A percentile compares a stretch with the other conserved stretches of the same genome.
These are phyloP conservation scores for Aspergillus viridinutans DNA, from an alignment of 2,329 filamentous ascomycete species.

Conservation along the genomic window DNA sequence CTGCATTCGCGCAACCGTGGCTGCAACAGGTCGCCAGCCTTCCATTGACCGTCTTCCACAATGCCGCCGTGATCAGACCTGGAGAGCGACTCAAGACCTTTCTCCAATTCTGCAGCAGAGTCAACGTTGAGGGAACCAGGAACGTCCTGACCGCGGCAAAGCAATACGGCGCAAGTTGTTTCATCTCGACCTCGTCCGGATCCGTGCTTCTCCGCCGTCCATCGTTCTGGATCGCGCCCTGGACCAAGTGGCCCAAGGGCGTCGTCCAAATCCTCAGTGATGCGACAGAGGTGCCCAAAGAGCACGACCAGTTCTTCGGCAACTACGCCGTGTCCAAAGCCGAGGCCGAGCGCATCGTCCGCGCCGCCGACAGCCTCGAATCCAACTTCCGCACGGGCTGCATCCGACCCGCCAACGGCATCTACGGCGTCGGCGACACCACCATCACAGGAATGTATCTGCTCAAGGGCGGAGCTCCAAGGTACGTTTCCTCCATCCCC, in stretches of 20 bases:
- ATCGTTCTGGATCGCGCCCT: conserved; percentile 44
- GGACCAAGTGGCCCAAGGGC: conserved; percentile 37
- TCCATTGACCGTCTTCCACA: conserved; percentile 57
- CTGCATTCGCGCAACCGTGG: conserved; percentile 50
- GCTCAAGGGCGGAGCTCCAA: conserved; percentile 34
- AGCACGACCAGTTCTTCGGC: conserved; percentile 42
- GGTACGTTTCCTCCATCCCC: conserved; percentile 12
- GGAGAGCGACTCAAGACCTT: conserved; percentile 46
- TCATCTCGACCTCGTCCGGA: conserved; percentile 53
- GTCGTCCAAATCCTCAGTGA: conserved; percentile 47
- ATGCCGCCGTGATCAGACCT: conserved; percentile 52
- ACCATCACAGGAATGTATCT: conserved; percentile 41
- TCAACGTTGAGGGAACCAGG: conserved; percentile 50
- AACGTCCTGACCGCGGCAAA: conserved; percentile 49
- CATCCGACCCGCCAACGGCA: conserved; percentile 52
- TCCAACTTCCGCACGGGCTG: conserved; percentile 49
- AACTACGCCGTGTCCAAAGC: conserved; percentile 52
- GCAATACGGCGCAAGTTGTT: conserved; percentile 45
- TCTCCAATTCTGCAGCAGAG: conserved; percentile 44
- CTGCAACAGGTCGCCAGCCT: conserved; percentile 35
- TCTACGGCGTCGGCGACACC: conserved; percentile 47
- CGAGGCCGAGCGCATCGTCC: conserved; percentile 50
- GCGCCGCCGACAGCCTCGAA: conserved; percentile 37
- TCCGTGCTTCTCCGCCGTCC: conserved; percentile 44
- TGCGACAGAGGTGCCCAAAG: conserved; percentile 36